Base-by-base conservation (phyloP, 768 basidiomycete genomes). In the Kwoniella sp. region DNA sequence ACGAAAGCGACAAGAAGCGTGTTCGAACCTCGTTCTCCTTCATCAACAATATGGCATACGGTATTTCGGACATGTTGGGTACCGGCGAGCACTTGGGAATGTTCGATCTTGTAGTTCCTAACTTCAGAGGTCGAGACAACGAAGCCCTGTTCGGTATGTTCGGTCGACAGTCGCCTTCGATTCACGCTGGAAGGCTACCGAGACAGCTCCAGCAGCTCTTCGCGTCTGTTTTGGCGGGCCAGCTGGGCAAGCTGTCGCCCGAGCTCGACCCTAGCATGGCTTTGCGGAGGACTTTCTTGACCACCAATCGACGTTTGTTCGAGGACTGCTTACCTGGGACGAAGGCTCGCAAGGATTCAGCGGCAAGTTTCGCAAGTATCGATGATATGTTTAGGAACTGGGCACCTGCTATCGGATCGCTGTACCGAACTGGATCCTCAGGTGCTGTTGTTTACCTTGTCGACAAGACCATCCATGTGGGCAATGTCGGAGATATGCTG, bases 141-240 rank as follows among this genome's bases (percentile, higher is more conserved):
- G 90, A 94, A 77, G 91, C 91, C 13, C 83, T 99, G 21, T 96
- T 99, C 72, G 96, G 92, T 22, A 92, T 99, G 88, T 98, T 98
- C 79, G 94, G 95, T 15, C 86, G 89, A 1, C 83, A 86, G 6
- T 83, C 86, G 21, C 86, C 86, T 2, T 82, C 82, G 7, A 60
- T 67, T 10, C 70, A 77, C 19, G 76, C 76, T 33, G 78, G 80
- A 58, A 83, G 83, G 40, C 81, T 95, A 22, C 86, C 92, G 37
- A 92, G 90, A 79, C 94, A 85, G 74, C 83, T 97, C 5, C 89
- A 89, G 64, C 92, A 94, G 77, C 84, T 86, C 58, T 95, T 95
- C 76, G 80, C 88, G 8, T 70, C 80, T 4, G 84, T 85, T 27
- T 88, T 98, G 73, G 78, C 81, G 25, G 71, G 77, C 6, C 87